phyloP scores from a whole-genome alignment of 345 rosid genomes.

The Nasturtium officinale region DNA sequence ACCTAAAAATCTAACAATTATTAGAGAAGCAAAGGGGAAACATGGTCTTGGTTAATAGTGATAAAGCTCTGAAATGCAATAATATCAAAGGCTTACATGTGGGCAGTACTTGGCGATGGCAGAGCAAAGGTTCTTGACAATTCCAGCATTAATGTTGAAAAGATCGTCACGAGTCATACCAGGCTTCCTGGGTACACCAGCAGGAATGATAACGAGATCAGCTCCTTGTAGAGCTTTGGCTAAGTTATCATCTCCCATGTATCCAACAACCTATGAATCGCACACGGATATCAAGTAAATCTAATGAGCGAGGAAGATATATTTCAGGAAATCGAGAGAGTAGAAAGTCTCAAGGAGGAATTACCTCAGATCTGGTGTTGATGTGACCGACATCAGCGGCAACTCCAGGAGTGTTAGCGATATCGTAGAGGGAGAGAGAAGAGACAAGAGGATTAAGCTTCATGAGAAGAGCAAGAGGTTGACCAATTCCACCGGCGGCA shows the following conservation, averaged over 20 bases:
- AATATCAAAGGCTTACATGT: constrained; percentile 35
- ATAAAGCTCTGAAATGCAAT: not conserved
- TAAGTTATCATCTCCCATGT: constrained; percentile 48
- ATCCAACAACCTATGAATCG: constrained; percentile 45
- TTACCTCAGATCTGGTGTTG: constrained; percentile 74
- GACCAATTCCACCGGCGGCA: constrained; percentile 87
- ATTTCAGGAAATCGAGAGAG: not conserved
- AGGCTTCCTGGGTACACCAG: constrained; percentile 80
- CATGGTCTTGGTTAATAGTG: not conserved
- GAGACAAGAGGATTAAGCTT: constrained; percentile 83
- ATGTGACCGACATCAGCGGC: constrained; percentile 83
- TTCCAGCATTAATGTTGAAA: constrained; percentile 68
- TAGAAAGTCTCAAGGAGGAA: not conserved
- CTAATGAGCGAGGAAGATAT: not conserved
- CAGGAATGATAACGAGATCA: constrained; percentile 67
- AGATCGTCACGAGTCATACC: constrained; percentile 84
- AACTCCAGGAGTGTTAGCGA: constrained; percentile 77
- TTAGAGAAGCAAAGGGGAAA: not conserved
- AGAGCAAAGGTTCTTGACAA: constrained; percentile 49
- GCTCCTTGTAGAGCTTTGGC: constrained; percentile 57
- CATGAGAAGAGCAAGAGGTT: constrained; percentile 76
- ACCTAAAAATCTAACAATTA: constrained; percentile 7
- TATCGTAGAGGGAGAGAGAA: constrained; percentile 66
- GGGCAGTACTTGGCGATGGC: constrained; percentile 70
- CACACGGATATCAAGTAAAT: not conserved